These are phyloP conservation scores for Candida pini DNA, from an alignment of 805 yeast genomes.

Conservation along the genomic window DNA sequence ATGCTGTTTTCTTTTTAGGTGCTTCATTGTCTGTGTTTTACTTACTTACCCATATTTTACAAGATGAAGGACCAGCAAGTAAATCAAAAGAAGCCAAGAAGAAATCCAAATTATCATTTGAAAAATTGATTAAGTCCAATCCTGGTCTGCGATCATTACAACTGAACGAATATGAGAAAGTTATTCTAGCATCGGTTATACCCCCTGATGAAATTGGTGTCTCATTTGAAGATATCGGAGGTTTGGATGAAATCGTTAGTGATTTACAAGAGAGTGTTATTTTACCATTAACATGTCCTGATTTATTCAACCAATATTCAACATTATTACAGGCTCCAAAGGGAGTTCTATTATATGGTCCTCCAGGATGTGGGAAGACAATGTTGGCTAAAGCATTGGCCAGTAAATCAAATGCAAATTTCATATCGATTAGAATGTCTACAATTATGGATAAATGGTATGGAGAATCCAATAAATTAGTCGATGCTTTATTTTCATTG, in stretches of 20 bases:
- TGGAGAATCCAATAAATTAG: slow-evolving; percentile 92
- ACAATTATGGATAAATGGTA: slow-evolving; percentile 96
- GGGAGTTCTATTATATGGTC: slow-evolving; percentile 89
- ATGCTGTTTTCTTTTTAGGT: slow-evolving; percentile 31
- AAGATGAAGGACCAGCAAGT: slow-evolving; percentile 31
- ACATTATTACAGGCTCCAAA: slow-evolving; percentile 80
- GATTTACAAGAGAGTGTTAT: slow-evolving; percentile 86
- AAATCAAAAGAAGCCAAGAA: slow-evolving; percentile 55
- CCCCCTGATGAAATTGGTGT: slow-evolving; percentile 79
- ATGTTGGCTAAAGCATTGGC: slow-evolving; percentile 97
- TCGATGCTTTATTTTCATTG: slow-evolving; percentile 85
- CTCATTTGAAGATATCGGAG: slow-evolving; percentile 81
- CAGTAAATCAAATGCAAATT: slow-evolving; percentile 84
- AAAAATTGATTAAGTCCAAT: slow-evolving; percentile 49
- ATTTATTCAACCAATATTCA: slow-evolving; percentile 63
- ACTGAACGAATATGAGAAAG: slow-evolving; percentile 68
- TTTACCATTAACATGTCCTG: slow-evolving; percentile 79
- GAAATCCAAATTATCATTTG: slow-evolving; percentile 51
- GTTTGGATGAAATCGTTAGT: slow-evolving; percentile 73
- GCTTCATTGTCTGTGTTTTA: slow-evolving; percentile 53
- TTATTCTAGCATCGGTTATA: slow-evolving; percentile 72
- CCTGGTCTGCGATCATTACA: slow-evolving; percentile 49
- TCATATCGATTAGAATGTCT: slow-evolving; percentile 87
- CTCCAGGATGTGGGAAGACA: slow-evolving; percentile 98
- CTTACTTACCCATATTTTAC: slow-evolving; percentile 28